Percentiles rank a stretch among this genome's conserved stretches.
These are phyloP conservation scores for Gardenia jasminoides DNA, from an alignment of 257 asterid species.

Conservation along the genomic window DNA sequence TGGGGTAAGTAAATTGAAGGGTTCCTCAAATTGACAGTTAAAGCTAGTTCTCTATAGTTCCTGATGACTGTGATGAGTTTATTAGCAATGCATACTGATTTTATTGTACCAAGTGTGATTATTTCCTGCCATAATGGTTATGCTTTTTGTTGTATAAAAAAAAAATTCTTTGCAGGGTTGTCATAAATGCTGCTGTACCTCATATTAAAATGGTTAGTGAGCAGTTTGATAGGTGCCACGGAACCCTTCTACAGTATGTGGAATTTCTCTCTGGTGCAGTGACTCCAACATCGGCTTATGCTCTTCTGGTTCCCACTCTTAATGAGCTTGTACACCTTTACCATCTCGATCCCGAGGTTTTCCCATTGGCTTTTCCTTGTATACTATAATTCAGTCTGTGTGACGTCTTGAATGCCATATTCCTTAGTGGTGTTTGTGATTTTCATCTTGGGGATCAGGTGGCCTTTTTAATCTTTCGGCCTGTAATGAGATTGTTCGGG, in stretches of 20 bases:
- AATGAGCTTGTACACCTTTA: conserved; percentile 88
- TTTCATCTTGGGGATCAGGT: conserved; percentile 52
- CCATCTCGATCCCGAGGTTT: conserved; percentile 99
- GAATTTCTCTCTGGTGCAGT: conserved; percentile 91
- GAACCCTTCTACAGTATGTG: conserved; percentile 97
- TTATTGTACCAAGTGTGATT: not conserved
- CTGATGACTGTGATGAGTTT: not conserved
- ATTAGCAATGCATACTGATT: conserved; percentile 6
- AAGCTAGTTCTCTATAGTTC: not conserved
- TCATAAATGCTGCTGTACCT: conserved; percentile 81
- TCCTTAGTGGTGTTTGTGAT: conserved; percentile 10
- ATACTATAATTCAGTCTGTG: conserved; percentile 6
- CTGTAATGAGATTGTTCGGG: conserved; percentile 94
- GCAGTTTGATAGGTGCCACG: conserved; percentile 98
- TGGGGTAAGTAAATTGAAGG: not conserved
- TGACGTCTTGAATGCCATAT: not conserved
- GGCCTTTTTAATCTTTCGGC: conserved; percentile 91
- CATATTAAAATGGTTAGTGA: conserved; percentile 96
- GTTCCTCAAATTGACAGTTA: not conserved
- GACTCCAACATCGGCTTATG: conserved; percentile 71
- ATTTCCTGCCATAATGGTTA: not conserved
- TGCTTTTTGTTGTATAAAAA: not conserved
- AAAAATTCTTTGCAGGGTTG: conserved; percentile 62
- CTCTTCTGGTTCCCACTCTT: conserved; percentile 80
- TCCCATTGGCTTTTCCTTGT: conserved; percentile 18